phyloP scores from a whole-genome alignment of 495 filamentous ascomycete species.

The Podospora anserina region DNA sequence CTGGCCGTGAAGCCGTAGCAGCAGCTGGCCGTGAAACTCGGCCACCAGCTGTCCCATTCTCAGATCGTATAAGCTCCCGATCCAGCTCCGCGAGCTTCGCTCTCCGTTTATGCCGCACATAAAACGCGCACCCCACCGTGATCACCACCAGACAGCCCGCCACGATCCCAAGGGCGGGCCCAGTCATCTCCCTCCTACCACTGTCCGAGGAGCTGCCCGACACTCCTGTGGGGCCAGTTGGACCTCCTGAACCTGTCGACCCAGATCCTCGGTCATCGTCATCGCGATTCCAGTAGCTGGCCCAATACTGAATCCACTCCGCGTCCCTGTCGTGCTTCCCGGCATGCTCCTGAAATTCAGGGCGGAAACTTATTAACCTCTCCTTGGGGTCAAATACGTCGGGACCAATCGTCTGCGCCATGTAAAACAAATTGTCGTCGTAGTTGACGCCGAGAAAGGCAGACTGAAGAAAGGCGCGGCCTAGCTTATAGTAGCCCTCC shows the following conservation, averaged over 20 bases:
- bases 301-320: neutral
- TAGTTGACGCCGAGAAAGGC: slow-evolving; percentile 15
- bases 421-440: neutral
- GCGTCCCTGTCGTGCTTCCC: neutral
- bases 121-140: neutral
- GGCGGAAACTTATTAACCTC: neutral
- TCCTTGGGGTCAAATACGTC: neutral
- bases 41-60: no score
- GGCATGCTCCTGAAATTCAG: neutral
- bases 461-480: slow-evolving; percentile 12
- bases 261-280: neutral
- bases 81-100: neutral
- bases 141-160: neutral
- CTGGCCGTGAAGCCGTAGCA: neutral
- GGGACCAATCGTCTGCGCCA: slow-evolving; percentile 11
- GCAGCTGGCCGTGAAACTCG: no score
- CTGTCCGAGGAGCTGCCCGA: neutral
- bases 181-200: neutral
- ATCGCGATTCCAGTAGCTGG: neutral
- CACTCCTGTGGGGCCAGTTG: neutral
- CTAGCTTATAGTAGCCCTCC: slow-evolving; percentile 5
- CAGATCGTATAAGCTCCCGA: no score
- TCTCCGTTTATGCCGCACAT: neutral
- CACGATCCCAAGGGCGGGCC: neutral
- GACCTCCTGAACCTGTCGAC: neutral